These are phyloP conservation scores for Asterophora parasitica DNA, from an alignment of 768 basidiomycete genomes.

Conservation along the genomic window DNA sequence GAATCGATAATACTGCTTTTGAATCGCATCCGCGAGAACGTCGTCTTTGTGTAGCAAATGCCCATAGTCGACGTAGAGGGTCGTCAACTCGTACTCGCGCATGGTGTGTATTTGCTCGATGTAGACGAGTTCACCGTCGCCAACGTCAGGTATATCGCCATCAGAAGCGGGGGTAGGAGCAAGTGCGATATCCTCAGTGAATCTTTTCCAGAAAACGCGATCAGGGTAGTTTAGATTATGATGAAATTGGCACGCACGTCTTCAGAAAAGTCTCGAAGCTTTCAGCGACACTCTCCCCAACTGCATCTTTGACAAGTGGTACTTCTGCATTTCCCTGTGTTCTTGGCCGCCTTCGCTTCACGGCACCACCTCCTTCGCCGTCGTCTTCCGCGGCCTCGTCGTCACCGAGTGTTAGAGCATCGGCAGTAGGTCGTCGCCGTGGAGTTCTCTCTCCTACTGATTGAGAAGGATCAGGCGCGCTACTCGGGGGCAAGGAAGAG, in stretches of 20 bases:
- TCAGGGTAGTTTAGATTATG: conserved; percentile 4
- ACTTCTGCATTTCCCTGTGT: conserved; percentile 60
- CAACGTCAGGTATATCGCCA: conserved; percentile 49
- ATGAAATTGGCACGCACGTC: conserved; percentile 51
- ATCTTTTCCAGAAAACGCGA: conserved; percentile 44
- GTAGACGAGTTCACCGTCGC: conserved; percentile 70
- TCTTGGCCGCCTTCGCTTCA: conserved; percentile 43
- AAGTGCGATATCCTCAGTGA: conserved; percentile 74
- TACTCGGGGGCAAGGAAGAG: conserved; percentile 50
- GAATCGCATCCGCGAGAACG: conserved; percentile 89
- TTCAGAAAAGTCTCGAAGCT: conserved; percentile 90
- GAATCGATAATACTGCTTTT: conserved; percentile 95
- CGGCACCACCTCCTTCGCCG: conserved; percentile 29
- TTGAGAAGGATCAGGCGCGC: conserved; percentile 35
- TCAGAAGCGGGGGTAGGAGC: conserved; percentile 79
- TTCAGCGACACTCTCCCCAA: conserved; percentile 92
- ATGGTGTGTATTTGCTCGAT: conserved; percentile 92
- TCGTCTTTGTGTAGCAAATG: conserved; percentile 90
- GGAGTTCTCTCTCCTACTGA: conserved; percentile 30
- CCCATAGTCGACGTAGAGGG: conserved; percentile 93
- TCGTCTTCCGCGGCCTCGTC: conserved; percentile 47
- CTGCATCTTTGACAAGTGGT: conserved; percentile 86
- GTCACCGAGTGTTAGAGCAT: conserved; percentile 52
- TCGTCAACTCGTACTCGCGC: conserved; percentile 91
- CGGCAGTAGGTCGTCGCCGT: conserved; percentile 37